Conservation (phyloP, 176 grass and related monocot genomes). For the Musa beccarii region DNA sequence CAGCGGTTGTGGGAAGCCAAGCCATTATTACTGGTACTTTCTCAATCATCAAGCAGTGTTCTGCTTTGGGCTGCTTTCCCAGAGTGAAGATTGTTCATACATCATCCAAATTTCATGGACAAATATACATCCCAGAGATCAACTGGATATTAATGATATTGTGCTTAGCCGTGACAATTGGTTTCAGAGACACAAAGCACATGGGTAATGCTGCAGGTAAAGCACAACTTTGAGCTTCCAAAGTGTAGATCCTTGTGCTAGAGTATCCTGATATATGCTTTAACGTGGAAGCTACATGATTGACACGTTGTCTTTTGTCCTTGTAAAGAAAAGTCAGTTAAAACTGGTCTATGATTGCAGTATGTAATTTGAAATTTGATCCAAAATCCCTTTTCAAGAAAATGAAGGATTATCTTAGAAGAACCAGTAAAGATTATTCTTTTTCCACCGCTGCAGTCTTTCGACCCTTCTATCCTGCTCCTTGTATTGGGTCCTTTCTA, state of each 20-base stretch:
- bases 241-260: background rate
- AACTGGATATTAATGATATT: constrained; percentile 94
- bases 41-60: constrained; percentile 95
- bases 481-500: no score
- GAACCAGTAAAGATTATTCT: no score
- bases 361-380: no score
- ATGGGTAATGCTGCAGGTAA: constrained; percentile 95
- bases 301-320: no score
- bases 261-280: no score
- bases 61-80: constrained; percentile 93
- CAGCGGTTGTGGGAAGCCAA: constrained; percentile 94
- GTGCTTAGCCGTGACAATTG: constrained; percentile 79
- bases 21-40: constrained; percentile 91
- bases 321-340: no score
- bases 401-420: no score
- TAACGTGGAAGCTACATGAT: no score
- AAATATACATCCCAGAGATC: constrained; percentile 97
- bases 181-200: constrained; percentile 87
- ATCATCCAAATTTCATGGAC: constrained; percentile 73
- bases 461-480: no score
- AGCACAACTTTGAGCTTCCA: background rate
- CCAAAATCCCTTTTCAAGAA: no score
- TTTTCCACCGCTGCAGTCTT: no score
- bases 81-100: constrained; percentile 93
- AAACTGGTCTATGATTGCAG: no score